Percentiles rank a stretch among this genome's conserved stretches.
Conservation (phyloP, 2,329 filamentous ascomycete genomes). For the Ceratocystis ficicola region DNA sequence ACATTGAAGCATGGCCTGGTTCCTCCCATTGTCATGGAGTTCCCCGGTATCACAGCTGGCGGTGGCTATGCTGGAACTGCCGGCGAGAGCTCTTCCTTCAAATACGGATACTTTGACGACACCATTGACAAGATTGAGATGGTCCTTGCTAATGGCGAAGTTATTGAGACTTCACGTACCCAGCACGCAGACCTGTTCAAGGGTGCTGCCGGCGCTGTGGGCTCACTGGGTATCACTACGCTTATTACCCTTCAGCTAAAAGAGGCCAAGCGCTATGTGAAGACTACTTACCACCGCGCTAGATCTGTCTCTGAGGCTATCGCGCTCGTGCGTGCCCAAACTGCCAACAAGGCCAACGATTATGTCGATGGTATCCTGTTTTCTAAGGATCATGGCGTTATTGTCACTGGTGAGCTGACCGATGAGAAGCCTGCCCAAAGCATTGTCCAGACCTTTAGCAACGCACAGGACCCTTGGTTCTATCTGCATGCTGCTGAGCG, state of each 20-base stretch:
- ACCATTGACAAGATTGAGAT: slow-evolving; percentile 54
- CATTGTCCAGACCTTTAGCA: slow-evolving; percentile 43
- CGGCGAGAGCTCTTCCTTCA: slow-evolving; percentile 58
- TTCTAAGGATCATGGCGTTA: slow-evolving; percentile 47
- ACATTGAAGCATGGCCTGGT: slow-evolving; percentile 55
- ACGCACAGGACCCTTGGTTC: slow-evolving; percentile 59
- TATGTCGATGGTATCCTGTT: slow-evolving; percentile 66
- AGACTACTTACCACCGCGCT: slow-evolving; percentile 48
- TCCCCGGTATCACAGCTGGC: slow-evolving; percentile 61
- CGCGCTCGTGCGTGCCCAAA: slow-evolving; percentile 38
- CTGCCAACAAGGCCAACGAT: slow-evolving; percentile 39
- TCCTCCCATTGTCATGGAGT: slow-evolving; percentile 64
- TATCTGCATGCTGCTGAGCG: slow-evolving; percentile 54
- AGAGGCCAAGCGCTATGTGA: slow-evolving; percentile 48
- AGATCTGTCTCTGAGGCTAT: slow-evolving; percentile 38
- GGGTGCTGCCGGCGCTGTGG: slow-evolving; percentile 54
- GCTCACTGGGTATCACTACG: slow-evolving; percentile 56
- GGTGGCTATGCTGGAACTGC: slow-evolving; percentile 60
- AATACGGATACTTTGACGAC: slow-evolving; percentile 58
- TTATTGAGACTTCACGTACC: slow-evolving; percentile 40
- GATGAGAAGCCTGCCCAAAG: slow-evolving; percentile 36
- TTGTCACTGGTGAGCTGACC: slow-evolving; percentile 52
- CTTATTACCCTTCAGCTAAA: slow-evolving; percentile 52
- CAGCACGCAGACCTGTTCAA: slow-evolving; percentile 46
- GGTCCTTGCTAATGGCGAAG: slow-evolving; percentile 53